These are phyloP conservation scores for Sesbania bispinosa DNA, from an alignment of 306 rosid genomes.

Conservation along the genomic window DNA sequence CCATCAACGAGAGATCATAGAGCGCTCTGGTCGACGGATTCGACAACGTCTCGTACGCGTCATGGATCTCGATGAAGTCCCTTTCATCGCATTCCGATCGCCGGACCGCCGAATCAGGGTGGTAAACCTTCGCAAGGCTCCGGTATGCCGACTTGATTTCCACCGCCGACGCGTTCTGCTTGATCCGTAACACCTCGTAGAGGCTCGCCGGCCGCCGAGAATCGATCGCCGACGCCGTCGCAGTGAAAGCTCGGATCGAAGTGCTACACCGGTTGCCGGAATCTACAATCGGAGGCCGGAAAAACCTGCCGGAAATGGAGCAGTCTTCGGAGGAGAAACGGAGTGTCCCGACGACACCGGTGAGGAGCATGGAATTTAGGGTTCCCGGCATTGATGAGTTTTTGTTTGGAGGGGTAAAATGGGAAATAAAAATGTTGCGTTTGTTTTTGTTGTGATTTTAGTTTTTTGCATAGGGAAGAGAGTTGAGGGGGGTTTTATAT, in stretches of 20 bases:
- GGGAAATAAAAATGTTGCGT: neutral
- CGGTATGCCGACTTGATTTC: constrained; percentile 31
- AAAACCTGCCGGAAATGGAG: neutral
- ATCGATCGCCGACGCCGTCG: neutral
- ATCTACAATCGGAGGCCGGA: neutral
- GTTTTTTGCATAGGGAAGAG: neutral
- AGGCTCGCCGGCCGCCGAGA: constrained; percentile 7
- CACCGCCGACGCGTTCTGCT: constrained; percentile 15
- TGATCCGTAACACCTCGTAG: constrained; percentile 29
- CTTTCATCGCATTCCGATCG: constrained; percentile 38
- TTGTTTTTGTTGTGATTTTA: neutral
- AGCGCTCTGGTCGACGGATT: constrained; percentile 67
- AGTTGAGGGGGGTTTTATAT: neutral
- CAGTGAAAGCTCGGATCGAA: neutral
- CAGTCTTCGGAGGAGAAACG: too few relatives aligned
- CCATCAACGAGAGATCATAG: constrained; percentile 53
- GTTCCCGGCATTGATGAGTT: neutral
- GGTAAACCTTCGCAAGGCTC: constrained; percentile 37
- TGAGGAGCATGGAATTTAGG: neutral
- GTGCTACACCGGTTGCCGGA: neutral
- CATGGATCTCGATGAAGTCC: constrained; percentile 68
- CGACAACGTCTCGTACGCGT: constrained; percentile 70
- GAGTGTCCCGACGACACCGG: too few relatives aligned
- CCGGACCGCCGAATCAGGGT: constrained; percentile 55
- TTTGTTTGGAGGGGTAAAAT: neutral